A percentile compares a stretch with the other conserved stretches of the same genome.
Evolutionary conservation across 345 rosid species (phyloP).

Genomic region (Gossypium arboreum): DNA sequence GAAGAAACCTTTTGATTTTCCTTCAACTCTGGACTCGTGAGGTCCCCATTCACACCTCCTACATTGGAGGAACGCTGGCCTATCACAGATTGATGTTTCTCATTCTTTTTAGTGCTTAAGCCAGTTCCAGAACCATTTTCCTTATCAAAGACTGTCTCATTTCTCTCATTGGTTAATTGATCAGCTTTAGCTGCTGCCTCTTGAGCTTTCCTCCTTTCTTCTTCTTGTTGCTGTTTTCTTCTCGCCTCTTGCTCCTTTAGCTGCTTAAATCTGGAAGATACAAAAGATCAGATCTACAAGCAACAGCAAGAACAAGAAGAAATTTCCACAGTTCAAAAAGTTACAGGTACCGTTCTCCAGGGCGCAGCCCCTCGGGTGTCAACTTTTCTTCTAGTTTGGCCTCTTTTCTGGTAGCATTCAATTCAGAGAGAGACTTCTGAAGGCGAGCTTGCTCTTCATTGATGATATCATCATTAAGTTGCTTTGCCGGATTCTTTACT

Average conservation of each 20-base stretch:
- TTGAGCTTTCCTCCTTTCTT: slow-evolving; percentile 50
- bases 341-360: slow-evolving; percentile 64
- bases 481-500: slow-evolving; percentile 50
- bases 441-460: slow-evolving; percentile 37
- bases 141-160: slow-evolving; percentile 19
- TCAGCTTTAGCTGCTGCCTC: slow-evolving; percentile 34
- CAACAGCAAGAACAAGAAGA: slow-evolving; percentile 6
- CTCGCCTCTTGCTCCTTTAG: slow-evolving; percentile 81
- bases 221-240: slow-evolving; percentile 58
- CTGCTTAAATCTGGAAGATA: slow-evolving; percentile 58
- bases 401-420: slow-evolving; percentile 27
- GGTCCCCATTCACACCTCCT: slow-evolving; percentile 43
- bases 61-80: slow-evolving; percentile 29
- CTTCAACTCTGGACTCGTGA: slow-evolving; percentile 26
- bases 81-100: slow-evolving; percentile 10
- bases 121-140: slow-evolving; percentile 28
- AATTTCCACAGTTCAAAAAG: neutral
- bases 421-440: slow-evolving; percentile 41
- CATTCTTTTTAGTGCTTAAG: slow-evolving; percentile 22
- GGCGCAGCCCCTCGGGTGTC: slow-evolving; percentile 53
- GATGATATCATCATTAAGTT: slow-evolving; percentile 36
- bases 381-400: slow-evolving; percentile 34
- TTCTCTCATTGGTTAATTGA: slow-evolving; percentile 16
- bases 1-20: slow-evolving; percentile 27
- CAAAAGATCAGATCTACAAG: slow-evolving; percentile 17